A percentile compares a stretch with the other conserved stretches of the same genome.
These are phyloP conservation scores for Colletotrichum horii DNA, from an alignment of 2,329 filamentous ascomycete genomes.

Conservation along the genomic window DNA sequence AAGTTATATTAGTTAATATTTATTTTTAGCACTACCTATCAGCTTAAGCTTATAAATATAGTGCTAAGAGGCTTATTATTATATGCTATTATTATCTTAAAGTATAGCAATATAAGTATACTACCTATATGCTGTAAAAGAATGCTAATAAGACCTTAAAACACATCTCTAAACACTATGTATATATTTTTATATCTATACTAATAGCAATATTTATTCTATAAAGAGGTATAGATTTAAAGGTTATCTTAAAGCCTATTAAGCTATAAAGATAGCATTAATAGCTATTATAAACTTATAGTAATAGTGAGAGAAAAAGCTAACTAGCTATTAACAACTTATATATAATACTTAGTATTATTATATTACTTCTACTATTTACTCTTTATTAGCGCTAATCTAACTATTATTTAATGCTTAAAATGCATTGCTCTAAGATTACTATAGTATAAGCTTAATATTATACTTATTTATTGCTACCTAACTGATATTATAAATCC, in stretches of 20 bases:
- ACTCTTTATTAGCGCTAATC: neutral
- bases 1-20: neutral
- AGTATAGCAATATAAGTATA: neutral
- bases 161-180: neutral
- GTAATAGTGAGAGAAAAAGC: neutral
- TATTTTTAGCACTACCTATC: neutral
- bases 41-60: neutral
- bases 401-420: neutral
- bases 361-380: neutral
- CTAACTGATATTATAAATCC: neutral
- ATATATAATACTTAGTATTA: neutral
- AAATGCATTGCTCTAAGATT: neutral
- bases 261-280: neutral
- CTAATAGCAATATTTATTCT: neutral
- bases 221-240: neutral
- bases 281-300: neutral
- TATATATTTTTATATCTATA: neutral
- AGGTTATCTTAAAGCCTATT: neutral
- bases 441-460: neutral
- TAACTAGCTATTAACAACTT: neutral
- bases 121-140: neutral
- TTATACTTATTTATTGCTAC: rapidly evolving
- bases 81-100: neutral
- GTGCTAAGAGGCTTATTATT: neutral
- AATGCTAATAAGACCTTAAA: neutral